Base-by-base conservation (phyloP, 192 early-diverging fungal genomes). In the Spizellomyces punctatus region DNA sequence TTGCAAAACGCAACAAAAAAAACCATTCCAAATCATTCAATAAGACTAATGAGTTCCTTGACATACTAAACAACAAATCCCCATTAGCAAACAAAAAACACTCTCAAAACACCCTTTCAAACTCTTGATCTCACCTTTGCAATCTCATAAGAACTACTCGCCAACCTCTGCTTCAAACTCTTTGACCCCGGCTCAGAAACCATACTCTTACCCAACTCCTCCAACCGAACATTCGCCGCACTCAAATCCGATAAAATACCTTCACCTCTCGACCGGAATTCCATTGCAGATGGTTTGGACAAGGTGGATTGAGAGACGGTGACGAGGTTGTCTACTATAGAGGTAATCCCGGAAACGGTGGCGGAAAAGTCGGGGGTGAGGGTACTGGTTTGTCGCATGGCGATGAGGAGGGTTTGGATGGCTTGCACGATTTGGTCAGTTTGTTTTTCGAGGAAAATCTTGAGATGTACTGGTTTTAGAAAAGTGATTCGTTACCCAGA, bases 131-230 rank as follows among this genome's bases (percentile, higher is more conserved):
- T 16, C 57, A 81, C 76, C 71, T 92, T 93, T 21, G 93, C 95
- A 74, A 98, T 92, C 67, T 98, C 94, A 81, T 94, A 94, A 49
- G 89, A 81, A 1, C 90, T 91, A 54, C 88, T 89, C 5, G 93
- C 93, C 60, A 98, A 79, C 62, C 90, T 79, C 76, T 94, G 91
- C 78, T 96, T 98, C 69, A 89, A 81, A 1, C 84, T 82, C 69
- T 88, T 91, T 61, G 76, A 79, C 41, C 64, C 71, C 12, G 84
- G 82, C 4, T 70, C 56, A 16, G 76, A 57, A 6, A 81, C 75
- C 59, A 93, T 80, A 22, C 64, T 59, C n/a, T 79, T 79, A 22
- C 86, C 83, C 49, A 91, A 79, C 67, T 90, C 82, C 36, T 83
- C 81, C 63, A 92, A 77, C 57, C 81, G 80, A 67, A 81, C 68